phyloP scores from a whole-genome alignment of 2,329 filamentous ascomycete genomes.

The Fusarium incarnatum region DNA sequence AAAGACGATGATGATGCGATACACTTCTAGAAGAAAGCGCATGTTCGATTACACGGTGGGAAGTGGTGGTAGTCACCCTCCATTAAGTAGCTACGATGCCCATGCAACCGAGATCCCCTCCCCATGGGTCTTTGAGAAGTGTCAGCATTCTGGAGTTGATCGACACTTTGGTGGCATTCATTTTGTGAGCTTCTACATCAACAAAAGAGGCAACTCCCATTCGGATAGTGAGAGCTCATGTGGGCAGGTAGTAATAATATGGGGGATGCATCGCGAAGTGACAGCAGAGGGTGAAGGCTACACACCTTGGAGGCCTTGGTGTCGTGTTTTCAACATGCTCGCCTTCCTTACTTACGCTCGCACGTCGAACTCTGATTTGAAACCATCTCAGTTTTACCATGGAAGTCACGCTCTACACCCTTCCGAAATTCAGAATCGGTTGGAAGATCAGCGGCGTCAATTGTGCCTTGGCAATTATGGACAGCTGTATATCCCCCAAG shows the following conservation, averaged over 20 bases:
- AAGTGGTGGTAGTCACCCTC: constrained; percentile 30
- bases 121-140: constrained; percentile 36
- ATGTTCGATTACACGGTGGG: neutral
- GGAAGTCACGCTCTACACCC: constrained; percentile 9
- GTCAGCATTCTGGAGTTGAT: neutral
- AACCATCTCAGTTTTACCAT: constrained; percentile 8
- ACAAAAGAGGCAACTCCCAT: neutral
- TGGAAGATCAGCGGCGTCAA: constrained; percentile 22
- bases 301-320: constrained; percentile 31
- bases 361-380: neutral
- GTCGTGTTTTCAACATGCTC: constrained; percentile 33
- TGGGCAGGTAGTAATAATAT: constrained; percentile 28
- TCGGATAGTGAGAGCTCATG: neutral
- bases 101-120: constrained; percentile 28
- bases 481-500: neutral
- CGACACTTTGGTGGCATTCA: constrained; percentile 41
- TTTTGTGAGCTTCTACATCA: constrained; percentile 25
- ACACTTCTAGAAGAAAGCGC: neutral
- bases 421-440: constrained; percentile 22
- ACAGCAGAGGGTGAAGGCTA: neutral
- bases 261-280: constrained; percentile 33
- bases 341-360: constrained; percentile 16
- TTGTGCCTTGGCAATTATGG: constrained; percentile 10
- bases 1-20: neutral
- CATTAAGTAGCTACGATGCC: constrained; percentile 28